Base-by-base conservation (phyloP, 164 flowering plant species). In the Macadamia tetraphylla region DNA sequence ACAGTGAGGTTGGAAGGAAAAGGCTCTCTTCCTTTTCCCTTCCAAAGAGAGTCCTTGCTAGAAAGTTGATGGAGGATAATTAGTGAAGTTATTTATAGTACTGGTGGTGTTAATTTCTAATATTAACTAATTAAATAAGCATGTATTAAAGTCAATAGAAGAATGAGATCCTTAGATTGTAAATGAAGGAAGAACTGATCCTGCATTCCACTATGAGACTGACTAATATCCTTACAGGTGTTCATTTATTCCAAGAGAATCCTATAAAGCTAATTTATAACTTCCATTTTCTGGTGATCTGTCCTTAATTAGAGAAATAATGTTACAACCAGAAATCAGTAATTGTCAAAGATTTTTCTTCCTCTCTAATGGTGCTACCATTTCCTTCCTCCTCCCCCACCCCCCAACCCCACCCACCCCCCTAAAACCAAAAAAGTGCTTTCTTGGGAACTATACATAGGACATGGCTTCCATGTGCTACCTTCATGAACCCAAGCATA, bases 151-250 rank as follows among this genome's bases (percentile, higher is more conserved):
- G 32, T 57, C 56, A 13, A 63, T 55, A 31, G 58, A 32, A 73
- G 82, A 76, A 82, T 71, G 32, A 80, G 81, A 85, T 82, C 74
- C 87, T 63, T 71, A 58, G 57, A 77, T 81, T 82, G 81, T 74
- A 23, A 69, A 72, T 73, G 78, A 68, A 57, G 75, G 74, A 76
- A 74, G 85, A 74, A 81, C 80, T n/a, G 67, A 77, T 87, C 70
- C 85, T 71, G 70, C 67, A 63, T 73, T 78, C 83, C 81, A 72
- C 74, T 69, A 58, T 56, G 70, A 58, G 67, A 29, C 18, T n/a
- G 46, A 65, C 23, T 70, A 56, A 58, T 59, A 73, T 29, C 58
- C 55, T 59, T 60, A 67, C 60, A 51, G 3, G 58, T 17, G 70
- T 58, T 70, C 59, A 64, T 70, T 52, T 69, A 44, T 40, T 51